Base-by-base conservation (phyloP, 2,329 filamentous ascomycete species). In the Penicillium crustosum region DNA sequence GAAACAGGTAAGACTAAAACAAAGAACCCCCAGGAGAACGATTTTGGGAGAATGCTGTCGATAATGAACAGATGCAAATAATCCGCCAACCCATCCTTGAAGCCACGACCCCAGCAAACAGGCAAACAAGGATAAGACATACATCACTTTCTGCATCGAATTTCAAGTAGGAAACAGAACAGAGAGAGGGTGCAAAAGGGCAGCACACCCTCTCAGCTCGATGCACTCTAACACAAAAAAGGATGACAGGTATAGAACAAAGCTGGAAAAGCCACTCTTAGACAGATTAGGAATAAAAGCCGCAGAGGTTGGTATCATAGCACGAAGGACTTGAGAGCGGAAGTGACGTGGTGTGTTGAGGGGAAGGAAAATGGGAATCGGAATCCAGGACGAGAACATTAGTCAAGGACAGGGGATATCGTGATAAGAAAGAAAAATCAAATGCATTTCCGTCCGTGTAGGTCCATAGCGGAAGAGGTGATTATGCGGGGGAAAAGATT, bases 261-360 rank as follows among this genome's bases (percentile, higher is more conserved):
- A 66, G 63, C 66, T 60, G 62, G 59, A 68, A 57, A 68, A 66
- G 63, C 64, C 66, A 66, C 64, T 72, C 66, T 71, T 70, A 62
- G 62, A 67, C 63, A 64, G 63, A 56, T 53, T 57, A 63, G 49
- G 55, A 63, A 67, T 64, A 66, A 66, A 67, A 66, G 69, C 63
- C 68, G 66, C 64, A 62, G 62, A 68, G 58, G 53, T 59, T 74
- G 71, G 71, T 74, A 74, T 74, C 71, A 74, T 72, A 64, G 68
- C 63, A 60, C 60, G 65, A 67, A 69, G 58, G 57, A 70, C 61
- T 68, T 65, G 59, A 62, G 61, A 63, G 39, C 19, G 29, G 52
- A 35, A 41, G 27, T 31, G 43, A 48, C 29, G 55, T 33, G 49
- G 13, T 29, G 48, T 35, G 41, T 50, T 50, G 17, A 36, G 45